Conservation (phyloP, 2,329 filamentous ascomycete genomes). For the Epichloe festucae region DNA sequence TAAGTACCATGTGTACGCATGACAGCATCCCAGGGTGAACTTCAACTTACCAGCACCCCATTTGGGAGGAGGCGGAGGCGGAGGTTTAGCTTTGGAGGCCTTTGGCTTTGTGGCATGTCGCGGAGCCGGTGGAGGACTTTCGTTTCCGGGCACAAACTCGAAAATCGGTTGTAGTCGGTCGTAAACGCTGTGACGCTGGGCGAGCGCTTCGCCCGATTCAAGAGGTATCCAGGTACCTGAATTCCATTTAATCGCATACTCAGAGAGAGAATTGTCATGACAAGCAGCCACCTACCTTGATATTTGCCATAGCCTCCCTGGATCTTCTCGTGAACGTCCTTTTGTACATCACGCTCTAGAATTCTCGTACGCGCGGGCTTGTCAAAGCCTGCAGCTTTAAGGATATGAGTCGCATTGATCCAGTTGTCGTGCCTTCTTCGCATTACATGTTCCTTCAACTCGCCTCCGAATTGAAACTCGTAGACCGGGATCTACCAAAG, state of each 20-base stretch:
- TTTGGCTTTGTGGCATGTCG: slow-evolving; percentile 86
- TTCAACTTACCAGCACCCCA: slow-evolving; percentile 24
- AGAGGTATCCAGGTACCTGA: slow-evolving; percentile 93
- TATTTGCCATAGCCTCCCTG: slow-evolving; percentile 99
- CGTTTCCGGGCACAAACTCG: slow-evolving; percentile 71
- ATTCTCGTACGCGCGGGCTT: slow-evolving; percentile 93
- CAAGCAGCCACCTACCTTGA: slow-evolving; percentile 47
- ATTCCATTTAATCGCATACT: slow-evolving; percentile 3
- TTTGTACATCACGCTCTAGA: slow-evolving; percentile 91
- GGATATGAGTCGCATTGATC: slow-evolving; percentile 99
- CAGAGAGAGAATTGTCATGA: background rate
- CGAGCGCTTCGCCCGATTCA: slow-evolving; percentile 64
- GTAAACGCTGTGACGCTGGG: slow-evolving; percentile 74
- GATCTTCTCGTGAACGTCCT: slow-evolving; percentile 92
- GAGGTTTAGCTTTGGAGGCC: slow-evolving; percentile 40
- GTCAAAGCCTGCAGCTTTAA: slow-evolving; percentile 94
- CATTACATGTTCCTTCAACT: slow-evolving; percentile 84
- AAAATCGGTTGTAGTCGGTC: slow-evolving; percentile 79
- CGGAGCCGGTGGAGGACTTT: slow-evolving; percentile 84
- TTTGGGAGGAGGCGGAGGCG: slow-evolving; percentile 42
- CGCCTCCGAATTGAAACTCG: slow-evolving; percentile 74
- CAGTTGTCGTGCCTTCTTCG: slow-evolving; percentile 83
- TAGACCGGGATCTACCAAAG: slow-evolving; percentile 72
- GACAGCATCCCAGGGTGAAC: background rate
- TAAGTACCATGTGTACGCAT: background rate